phyloP scores from a whole-genome alignment of 2,329 filamentous ascomycete species.

The Aureobasidium sp. region DNA sequence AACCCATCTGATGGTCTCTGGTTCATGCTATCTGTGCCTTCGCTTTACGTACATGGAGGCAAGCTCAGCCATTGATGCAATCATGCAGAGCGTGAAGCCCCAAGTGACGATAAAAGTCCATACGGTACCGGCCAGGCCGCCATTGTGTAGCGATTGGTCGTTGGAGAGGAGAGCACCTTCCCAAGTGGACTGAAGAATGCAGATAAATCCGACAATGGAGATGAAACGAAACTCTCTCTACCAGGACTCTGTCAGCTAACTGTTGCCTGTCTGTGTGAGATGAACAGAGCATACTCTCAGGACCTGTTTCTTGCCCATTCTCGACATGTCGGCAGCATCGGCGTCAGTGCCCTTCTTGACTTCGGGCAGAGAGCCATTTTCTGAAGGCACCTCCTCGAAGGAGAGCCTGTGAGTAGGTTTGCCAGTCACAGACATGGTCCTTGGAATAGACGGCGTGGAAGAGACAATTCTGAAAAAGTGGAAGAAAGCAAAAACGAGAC shows the following conservation, averaged over 20 bases:
- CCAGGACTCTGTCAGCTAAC: background rate
- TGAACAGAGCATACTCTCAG: slow-evolving; percentile 29
- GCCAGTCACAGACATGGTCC: background rate
- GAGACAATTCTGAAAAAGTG: background rate
- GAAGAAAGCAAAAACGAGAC: background rate
- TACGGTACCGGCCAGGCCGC: slow-evolving; percentile 14
- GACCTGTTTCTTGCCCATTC: slow-evolving; percentile 44
- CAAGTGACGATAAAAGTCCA: slow-evolving; percentile 23
- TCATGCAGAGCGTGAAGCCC: slow-evolving; percentile 20
- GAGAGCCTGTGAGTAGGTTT: slow-evolving; percentile 3
- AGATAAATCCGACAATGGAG: slow-evolving; percentile 46
- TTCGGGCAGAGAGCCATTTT: background rate
- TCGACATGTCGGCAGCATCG: slow-evolving; percentile 39
- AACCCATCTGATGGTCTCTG: too few relatives aligned
- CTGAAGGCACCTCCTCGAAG: slow-evolving; percentile 6
- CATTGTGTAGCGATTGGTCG: slow-evolving; percentile 6
- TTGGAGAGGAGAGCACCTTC: slow-evolving; percentile 30
- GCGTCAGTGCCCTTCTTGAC: slow-evolving; percentile 23
- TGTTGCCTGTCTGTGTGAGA: slow-evolving; percentile 13
- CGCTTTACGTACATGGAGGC: too few relatives aligned
- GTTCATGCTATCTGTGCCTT: too few relatives aligned
- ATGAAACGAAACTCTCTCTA: slow-evolving; percentile 44
- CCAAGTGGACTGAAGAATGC: slow-evolving; percentile 48
- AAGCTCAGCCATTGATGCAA: slow-evolving; percentile 30
- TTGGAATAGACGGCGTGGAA: background rate